Conservation (phyloP, 1,139 yeast species). For the Geotrichum bryndzae region DNA sequence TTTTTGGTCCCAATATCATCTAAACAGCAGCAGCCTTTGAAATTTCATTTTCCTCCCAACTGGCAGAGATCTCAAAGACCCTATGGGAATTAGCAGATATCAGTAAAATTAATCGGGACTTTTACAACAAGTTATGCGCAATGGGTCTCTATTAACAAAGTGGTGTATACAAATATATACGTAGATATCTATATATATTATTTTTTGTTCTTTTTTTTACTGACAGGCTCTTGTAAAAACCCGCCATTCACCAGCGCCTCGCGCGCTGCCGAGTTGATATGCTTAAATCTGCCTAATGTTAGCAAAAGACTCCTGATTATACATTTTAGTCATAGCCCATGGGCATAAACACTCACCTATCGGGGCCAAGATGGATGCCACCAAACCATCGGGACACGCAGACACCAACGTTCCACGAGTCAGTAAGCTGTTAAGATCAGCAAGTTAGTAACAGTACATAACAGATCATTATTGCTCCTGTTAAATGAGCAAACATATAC, state of each 20-base stretch:
- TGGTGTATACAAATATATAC: background rate
- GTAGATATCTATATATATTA: slow-evolving; percentile 10
- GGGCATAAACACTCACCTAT: slow-evolving; percentile 34
- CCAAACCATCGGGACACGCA: slow-evolving; percentile 93
- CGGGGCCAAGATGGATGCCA: slow-evolving; percentile 88
- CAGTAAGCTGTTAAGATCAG: slow-evolving; percentile 36
- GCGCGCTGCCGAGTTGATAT: slow-evolving; percentile 82
- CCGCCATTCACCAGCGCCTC: slow-evolving; percentile 71
- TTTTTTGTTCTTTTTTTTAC: slow-evolving; percentile 17
- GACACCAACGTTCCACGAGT: slow-evolving; percentile 78
- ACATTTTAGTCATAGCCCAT: too few species aligned
- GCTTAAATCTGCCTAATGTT: slow-evolving; percentile 58
- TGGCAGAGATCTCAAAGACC: background rate
- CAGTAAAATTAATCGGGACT: background rate
- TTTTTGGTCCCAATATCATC: slow-evolving; percentile 1
- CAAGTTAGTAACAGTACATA: background rate
- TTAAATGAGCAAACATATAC: slow-evolving; percentile 24
- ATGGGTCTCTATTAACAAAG: background rate
- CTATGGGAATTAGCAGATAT: background rate
- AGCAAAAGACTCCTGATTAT: background rate
- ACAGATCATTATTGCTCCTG: background rate
- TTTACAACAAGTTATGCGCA: background rate
- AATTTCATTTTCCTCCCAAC: background rate
- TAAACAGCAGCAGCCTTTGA: background rate
- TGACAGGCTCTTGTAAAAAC: slow-evolving; percentile 34